Evolutionary conservation across 2,329 filamentous ascomycete genomes (phyloP).

Genomic region (Alternaria hordeiaustralica): DNA sequence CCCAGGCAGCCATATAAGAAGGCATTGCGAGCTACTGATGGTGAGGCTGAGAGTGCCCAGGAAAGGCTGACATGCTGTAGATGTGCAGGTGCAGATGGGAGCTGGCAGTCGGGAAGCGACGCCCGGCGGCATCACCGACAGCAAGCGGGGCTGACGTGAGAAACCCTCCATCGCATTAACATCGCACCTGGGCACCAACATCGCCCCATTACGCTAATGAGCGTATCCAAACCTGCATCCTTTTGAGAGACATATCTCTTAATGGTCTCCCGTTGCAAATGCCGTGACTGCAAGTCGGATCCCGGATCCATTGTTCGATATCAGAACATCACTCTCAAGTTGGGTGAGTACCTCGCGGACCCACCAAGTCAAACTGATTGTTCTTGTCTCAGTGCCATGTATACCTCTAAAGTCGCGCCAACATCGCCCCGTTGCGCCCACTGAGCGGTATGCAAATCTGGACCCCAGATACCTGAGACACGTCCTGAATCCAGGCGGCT

Average conservation of each 20-base stretch:
- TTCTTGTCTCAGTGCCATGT: no score
- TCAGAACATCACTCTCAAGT: no score
- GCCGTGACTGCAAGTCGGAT: no score
- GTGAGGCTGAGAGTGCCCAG: not conserved
- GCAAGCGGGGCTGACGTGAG: not conserved
- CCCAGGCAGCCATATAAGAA: not conserved
- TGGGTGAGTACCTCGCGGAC: no score
- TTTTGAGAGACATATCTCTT: rapidly evolving
- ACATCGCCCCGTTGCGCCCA: not conserved
- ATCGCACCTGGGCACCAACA: not conserved
- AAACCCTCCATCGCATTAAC: not conserved
- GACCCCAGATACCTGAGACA: not conserved
- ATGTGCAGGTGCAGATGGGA: not conserved
- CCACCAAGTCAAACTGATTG: no score
- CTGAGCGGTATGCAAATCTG: not conserved
- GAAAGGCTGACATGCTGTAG: not conserved
- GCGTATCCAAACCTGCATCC: no score
- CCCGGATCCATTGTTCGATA: no score
- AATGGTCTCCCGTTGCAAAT: no score
- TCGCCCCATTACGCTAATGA: not conserved
- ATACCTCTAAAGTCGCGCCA: not conserved
- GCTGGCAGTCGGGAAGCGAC: not conserved
- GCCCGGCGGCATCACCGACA: not conserved
- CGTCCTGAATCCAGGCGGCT: not conserved
- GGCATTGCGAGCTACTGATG: not conserved